Evolutionary conservation across 1,284 basidiomycete genomes (phyloP), one percentile per base, ranked within the genome.

Genomic region (Fomitiporia mediterranea): DNA sequence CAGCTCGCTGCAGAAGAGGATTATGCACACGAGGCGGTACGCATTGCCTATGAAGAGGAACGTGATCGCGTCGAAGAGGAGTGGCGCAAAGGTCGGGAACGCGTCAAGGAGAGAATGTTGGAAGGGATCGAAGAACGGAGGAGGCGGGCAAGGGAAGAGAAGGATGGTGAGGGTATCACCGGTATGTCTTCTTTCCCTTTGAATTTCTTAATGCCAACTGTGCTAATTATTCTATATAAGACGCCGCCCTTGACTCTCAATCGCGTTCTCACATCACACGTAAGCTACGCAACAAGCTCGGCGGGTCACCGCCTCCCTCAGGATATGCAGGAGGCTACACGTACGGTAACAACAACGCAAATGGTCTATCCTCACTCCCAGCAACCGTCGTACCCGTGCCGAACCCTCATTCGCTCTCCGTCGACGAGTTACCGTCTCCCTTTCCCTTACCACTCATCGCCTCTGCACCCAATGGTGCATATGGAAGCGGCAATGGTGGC

Each of bases 51-150:
- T 60, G 81, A 85, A n/a, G 86, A 90, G 63, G 89, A 91, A 63
- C 76, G 82, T 28, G 80, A 82, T 60, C 74, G 80, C 40, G 85
- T 90, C 2, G 89, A 91, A 63, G 86, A 89, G 7, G 89, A 91
- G 65, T 90, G 84, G 82, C 77, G 75, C 61, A 77, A 79, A 53
- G 89, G 88, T 2, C 73, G 83, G 43, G 85, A 86, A 28, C 72
- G 83, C 27, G 82, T 91, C 15, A 72, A 84, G 19, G 86, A 89
- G 65, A 74, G 88, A 19, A 71, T 91, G 49, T 68, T 90, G n/a
- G 89, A 91, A 64, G 86, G 89, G 17, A 86, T 91, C 61, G 89
- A 91, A 67, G 89, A 91, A 64, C 75, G 88, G 27, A 71, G 88
- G 55, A 74, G 82, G 60, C 72, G 84, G 56, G 89, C 89, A 25